Evolutionary conservation across 192 early-diverging fungal genomes (phyloP), one percentile per base, ranked within the genome.

Genomic region (Coemansia javaensis): DNA sequence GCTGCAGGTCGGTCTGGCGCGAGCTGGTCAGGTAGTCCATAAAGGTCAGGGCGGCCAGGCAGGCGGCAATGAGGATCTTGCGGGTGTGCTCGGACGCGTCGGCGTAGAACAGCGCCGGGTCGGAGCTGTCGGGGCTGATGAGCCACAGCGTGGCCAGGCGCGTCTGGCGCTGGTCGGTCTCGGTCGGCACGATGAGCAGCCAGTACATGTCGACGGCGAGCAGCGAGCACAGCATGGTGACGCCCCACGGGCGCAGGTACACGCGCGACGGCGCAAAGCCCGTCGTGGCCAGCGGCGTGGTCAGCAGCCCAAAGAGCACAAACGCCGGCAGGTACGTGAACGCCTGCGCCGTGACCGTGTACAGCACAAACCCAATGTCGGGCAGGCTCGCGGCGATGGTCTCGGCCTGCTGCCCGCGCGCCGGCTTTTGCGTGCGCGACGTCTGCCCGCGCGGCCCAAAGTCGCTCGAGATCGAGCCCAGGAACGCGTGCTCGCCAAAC

Each of bases 1-100:
- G 34, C 53, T 72, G 68, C 13, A 72, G 35, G 23, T 72, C 68
- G 8, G 68, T 72, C 27, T 72, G 56, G 12, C 62, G 52, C n/a
- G 61, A 42, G 44, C 61, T 64, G 13, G 45, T 72, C 43, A 56
- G 14, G 22, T 49, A 60, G 48, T 72, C 68, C 53, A 72, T 59
- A 10, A 23, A 15, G 5, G 53, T 16, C 22, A 72, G 59, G 5
- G 40, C 36, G 13, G 56, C 10, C 7, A 64, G 33, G 28, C 51
- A 27, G 31, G 42, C 13, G 2, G 50, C 61, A 15, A 72, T n/a
- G 20, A 56, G 47, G 31, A 64, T n/a, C 2, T 42, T 20, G 21
- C 68, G 59, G 1, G 68, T 64, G 44, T 64, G 64, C 10, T 33
- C 38, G n/a, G 68, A 34, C 3, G 68, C 34, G 40, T 72, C 68